Percentiles rank a stretch among this genome's conserved stretches.
Evolutionary conservation across 768 basidiomycete genomes (phyloP).

Genomic region (Leccinum barrowsii): DNA sequence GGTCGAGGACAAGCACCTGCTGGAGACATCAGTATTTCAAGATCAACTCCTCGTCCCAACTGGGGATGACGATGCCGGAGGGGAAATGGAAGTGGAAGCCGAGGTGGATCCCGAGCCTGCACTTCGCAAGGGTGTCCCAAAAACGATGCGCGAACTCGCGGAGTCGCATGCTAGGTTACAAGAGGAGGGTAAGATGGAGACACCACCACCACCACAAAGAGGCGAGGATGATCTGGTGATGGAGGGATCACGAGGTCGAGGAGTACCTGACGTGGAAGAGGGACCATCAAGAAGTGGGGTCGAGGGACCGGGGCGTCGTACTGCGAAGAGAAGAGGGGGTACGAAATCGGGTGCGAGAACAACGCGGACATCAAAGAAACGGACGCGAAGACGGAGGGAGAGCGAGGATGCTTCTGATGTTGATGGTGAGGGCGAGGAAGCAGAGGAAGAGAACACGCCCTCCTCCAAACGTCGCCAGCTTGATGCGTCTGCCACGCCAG

Average conservation of each 20-base stretch:
- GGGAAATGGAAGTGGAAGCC: constrained; percentile 11
- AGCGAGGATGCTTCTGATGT: constrained; percentile 22
- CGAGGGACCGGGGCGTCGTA: constrained; percentile 11
- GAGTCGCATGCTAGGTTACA: constrained; percentile 29
- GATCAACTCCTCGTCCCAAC: constrained; percentile 5
- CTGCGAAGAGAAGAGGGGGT: not conserved
- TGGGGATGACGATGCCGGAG: constrained; percentile 6
- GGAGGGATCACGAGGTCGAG: not conserved
- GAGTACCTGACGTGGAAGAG: constrained; percentile 1
- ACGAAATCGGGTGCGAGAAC: constrained; percentile 2
- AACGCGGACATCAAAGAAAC: constrained; percentile 23
- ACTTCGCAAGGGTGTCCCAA: constrained; percentile 35
- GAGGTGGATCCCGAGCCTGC: constrained; percentile 14
- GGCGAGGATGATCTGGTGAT: constrained; percentile 2
- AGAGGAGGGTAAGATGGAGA: not conserved
- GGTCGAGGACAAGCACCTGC: not conserved
- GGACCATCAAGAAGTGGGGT: not conserved
- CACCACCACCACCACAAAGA: constrained; percentile 15
- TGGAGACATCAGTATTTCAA: constrained; percentile 2
- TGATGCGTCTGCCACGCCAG: constrained; percentile 12
- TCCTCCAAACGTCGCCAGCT: constrained; percentile 33
- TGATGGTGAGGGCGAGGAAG: constrained; percentile 13
- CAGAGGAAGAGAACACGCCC: constrained; percentile 10
- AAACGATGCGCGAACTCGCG: constrained; percentile 65
- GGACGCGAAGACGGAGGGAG: constrained; percentile 23